Conservation (phyloP, 2,329 filamentous ascomycete genomes). For the Cryoendolithus antarcticus region DNA sequence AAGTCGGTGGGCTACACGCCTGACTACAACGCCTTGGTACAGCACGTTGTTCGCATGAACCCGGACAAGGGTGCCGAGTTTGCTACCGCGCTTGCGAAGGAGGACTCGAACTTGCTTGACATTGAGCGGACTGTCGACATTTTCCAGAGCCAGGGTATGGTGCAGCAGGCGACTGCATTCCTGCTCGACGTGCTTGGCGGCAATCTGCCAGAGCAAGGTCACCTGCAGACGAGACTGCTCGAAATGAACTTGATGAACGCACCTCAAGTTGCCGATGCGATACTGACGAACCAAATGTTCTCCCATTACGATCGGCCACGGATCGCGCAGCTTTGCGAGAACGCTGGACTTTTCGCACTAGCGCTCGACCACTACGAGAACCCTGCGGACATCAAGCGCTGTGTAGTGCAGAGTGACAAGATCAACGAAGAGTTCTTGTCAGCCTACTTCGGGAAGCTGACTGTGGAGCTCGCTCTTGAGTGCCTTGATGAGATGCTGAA, state of each 20-base stretch:
- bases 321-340: conserved; percentile 83
- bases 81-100: conserved; percentile 79
- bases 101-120: conserved; percentile 78
- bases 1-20: conserved; percentile 77
- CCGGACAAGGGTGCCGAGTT: conserved; percentile 93
- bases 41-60: conserved; percentile 72
- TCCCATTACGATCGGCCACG: conserved; percentile 87
- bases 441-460: conserved; percentile 85
- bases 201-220: conserved; percentile 85
- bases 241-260: conserved; percentile 98
- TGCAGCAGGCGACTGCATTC: conserved; percentile 97
- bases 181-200: conserved; percentile 88
- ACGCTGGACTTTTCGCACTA: conserved; percentile 58
- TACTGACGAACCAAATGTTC: conserved; percentile 97
- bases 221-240: conserved; percentile 83
- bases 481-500: conserved; percentile 95
- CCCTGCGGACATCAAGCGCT: conserved; percentile 76
- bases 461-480: conserved; percentile 87
- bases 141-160: conserved; percentile 95
- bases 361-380: conserved; percentile 94
- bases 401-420: conserved; percentile 73
- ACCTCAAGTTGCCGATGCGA: conserved; percentile 93
- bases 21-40: conserved; percentile 85
- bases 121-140: conserved; percentile 93
- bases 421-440: conserved; percentile 85